These are phyloP conservation scores for Meira miltonrushii DNA, from an alignment of 1,284 basidiomycete genomes.

Conservation along the genomic window DNA sequence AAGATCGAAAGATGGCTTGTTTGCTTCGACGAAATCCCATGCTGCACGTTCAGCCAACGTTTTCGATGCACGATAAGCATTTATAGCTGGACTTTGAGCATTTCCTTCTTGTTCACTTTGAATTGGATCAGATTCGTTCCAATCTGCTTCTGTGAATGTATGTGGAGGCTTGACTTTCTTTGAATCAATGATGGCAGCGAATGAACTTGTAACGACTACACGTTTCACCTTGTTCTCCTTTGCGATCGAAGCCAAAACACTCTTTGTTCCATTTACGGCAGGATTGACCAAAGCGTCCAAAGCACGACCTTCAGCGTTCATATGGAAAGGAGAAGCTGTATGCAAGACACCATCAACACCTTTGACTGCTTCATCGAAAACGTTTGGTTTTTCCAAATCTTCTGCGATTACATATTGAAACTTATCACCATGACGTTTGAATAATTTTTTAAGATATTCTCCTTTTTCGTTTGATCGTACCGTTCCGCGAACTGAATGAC, in stretches of 20 bases:
- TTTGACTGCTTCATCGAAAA: constrained; percentile 67
- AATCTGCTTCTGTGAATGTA: constrained; percentile 57
- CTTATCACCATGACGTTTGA: constrained; percentile 56
- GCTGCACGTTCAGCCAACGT: constrained; percentile 63
- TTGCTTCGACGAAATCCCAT: constrained; percentile 49
- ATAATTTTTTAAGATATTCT: constrained; percentile 56
- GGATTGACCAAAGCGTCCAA: constrained; percentile 57
- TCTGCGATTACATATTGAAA: constrained; percentile 60
- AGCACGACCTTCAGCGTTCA: constrained; percentile 40
- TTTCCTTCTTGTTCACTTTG: constrained; percentile 44
- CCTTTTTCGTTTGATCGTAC: constrained; percentile 60
- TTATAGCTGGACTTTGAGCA: constrained; percentile 51
- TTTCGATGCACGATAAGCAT: constrained; percentile 60
- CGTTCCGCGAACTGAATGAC: constrained; percentile 59
- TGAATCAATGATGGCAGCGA: constrained; percentile 57
- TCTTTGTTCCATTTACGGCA: constrained; percentile 63
- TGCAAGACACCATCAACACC: constrained; percentile 64
- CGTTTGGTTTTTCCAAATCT: constrained; percentile 62
- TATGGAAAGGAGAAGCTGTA: constrained; percentile 59
- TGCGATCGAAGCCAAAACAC: constrained; percentile 60
- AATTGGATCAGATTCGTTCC: constrained; percentile 63
- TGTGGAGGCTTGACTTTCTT: constrained; percentile 20
- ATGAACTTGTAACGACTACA: constrained; percentile 66
- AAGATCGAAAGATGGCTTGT: constrained; percentile 30
- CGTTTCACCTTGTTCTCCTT: constrained; percentile 59